phyloP scores from a whole-genome alignment of 768 basidiomycete species.

The Kwoniella dendrophila region DNA sequence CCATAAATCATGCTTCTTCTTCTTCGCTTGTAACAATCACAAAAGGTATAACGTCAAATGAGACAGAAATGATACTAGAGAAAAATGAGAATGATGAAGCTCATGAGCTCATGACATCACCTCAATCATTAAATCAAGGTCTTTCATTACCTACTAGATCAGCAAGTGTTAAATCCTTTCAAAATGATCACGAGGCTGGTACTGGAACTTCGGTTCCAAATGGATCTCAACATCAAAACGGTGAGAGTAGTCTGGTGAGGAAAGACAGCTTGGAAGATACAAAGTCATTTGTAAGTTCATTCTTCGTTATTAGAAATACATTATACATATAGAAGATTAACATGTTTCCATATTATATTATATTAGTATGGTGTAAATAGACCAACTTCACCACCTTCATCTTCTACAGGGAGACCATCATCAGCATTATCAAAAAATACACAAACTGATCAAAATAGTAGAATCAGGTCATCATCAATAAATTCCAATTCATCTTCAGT shows the following conservation, averaged over 20 bases:
- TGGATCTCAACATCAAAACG: too few species aligned
- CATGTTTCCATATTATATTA: constrained; percentile 4
- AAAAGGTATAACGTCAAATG: not conserved
- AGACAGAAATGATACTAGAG: constrained; percentile 1
- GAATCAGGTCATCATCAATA: constrained; percentile 9
- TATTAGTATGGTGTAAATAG: constrained; percentile 30
- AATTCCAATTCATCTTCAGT: not conserved
- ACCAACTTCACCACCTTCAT: constrained; percentile 23
- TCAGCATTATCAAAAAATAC: constrained; percentile 22
- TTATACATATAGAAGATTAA: not conserved
- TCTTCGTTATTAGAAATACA: not conserved
- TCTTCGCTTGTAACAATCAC: not conserved
- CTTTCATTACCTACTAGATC: constrained; percentile 7
- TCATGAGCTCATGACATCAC: not conserved
- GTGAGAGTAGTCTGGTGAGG: constrained; percentile 5
- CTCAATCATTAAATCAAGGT: not conserved
- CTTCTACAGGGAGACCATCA: constrained; percentile 2
- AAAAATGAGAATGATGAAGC: not conserved
- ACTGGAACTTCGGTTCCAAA: not conserved
- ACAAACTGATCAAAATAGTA: constrained; percentile 3
- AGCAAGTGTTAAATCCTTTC: constrained; percentile 9
- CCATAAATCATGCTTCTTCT: not conserved
- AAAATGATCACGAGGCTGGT: constrained; percentile 7
- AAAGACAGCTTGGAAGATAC: constrained; percentile 45
- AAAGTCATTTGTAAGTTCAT: constrained; percentile 35